A percentile compares a stretch with the other conserved stretches of the same genome.
These are phyloP conservation scores for Piper betle DNA, from an alignment of 164 flowering plant species.

Conservation along the genomic window DNA sequence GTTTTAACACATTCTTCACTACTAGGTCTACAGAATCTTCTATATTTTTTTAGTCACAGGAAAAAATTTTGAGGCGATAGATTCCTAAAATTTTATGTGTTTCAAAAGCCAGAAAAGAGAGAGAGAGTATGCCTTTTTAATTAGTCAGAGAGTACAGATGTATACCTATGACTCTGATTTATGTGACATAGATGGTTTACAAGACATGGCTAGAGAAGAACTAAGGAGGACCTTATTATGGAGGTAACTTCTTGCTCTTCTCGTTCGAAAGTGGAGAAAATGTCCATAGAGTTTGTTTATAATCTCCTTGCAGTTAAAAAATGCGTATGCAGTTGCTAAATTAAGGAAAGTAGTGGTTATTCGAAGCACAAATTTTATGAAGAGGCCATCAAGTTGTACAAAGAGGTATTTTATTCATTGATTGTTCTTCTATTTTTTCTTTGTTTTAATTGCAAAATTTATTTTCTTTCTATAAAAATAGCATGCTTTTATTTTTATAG, in stretches of 20 bases:
- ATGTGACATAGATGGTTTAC: slow-evolving; percentile 60
- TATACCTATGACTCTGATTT: neutral
- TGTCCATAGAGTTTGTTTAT: too few relatives aligned
- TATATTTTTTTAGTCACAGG: too few relatives aligned
- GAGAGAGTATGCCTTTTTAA: neutral
- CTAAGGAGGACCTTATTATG: slow-evolving; percentile 69
- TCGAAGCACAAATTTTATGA: slow-evolving; percentile 55
- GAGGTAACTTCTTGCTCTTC: slow-evolving; percentile 43
- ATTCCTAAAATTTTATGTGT: neutral
- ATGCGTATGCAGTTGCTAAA: slow-evolving; percentile 74
- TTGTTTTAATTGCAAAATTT: neutral
- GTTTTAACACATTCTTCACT: too few relatives aligned
- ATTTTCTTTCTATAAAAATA: neutral
- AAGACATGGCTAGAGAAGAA: slow-evolving; percentile 87
- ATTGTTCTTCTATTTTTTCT: neutral
- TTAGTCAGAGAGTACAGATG: neutral
- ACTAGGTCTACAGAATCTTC: neutral
- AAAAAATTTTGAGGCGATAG: neutral
- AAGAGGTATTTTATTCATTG: slow-evolving; percentile 36
- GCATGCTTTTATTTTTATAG: neutral
- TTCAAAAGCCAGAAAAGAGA: neutral
- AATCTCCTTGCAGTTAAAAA: slow-evolving; percentile 48
- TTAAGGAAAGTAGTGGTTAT: slow-evolving; percentile 63
- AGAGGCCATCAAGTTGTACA: slow-evolving; percentile 62
- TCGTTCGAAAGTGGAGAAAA: neutral